Percentiles rank a stretch among this genome's conserved stretches.
These are phyloP conservation scores for Fistulinella prunicolor DNA, from an alignment of 768 basidiomycete genomes.

Conservation along the genomic window DNA sequence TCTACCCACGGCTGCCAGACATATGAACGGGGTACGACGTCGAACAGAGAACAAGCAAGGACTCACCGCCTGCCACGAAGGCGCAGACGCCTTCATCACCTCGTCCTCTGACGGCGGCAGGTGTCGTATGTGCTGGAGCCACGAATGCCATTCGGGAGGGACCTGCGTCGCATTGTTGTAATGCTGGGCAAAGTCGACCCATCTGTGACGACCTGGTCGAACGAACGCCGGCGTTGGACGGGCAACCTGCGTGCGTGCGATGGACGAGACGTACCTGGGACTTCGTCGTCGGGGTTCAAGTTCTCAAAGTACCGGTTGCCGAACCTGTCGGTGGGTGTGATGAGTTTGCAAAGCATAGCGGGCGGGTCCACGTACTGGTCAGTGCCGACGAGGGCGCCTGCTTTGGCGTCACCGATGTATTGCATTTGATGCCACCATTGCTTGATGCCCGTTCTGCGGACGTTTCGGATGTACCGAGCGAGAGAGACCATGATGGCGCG, in stretches of 20 bases:
- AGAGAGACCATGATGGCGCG: slow-evolving; percentile 72
- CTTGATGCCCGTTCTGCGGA: slow-evolving; percentile 70
- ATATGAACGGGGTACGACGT: background rate
- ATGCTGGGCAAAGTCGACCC: slow-evolving; percentile 94
- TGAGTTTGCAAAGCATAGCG: too few species aligned
- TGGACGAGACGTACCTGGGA: slow-evolving; percentile 77
- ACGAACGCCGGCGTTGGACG: too few species aligned
- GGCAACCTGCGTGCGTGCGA: too few species aligned
- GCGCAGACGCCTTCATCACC: slow-evolving; percentile 59
- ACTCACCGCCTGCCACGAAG: slow-evolving; percentile 83
- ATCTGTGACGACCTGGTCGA: slow-evolving; percentile 81
- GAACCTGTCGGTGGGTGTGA: slow-evolving; percentile 50
- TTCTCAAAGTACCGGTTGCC: slow-evolving; percentile 97
- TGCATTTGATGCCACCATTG: slow-evolving; percentile 93
- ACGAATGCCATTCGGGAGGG: slow-evolving; percentile 95
- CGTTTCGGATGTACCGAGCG: slow-evolving; percentile 69
- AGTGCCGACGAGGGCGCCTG: slow-evolving; percentile 67
- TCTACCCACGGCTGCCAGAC: slow-evolving; percentile 69
- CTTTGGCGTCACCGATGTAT: slow-evolving; percentile 93
- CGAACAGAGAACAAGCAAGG: background rate
- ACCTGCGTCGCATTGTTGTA: slow-evolving; percentile 91
- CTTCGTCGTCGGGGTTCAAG: slow-evolving; percentile 77
- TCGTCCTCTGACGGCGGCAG: slow-evolving; percentile 75
- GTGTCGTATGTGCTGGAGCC: slow-evolving; percentile 87
- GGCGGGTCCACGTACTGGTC: slow-evolving; percentile 90